Base-by-base conservation (phyloP, 768 basidiomycete genomes). In the Tulasnella sp. region DNA sequence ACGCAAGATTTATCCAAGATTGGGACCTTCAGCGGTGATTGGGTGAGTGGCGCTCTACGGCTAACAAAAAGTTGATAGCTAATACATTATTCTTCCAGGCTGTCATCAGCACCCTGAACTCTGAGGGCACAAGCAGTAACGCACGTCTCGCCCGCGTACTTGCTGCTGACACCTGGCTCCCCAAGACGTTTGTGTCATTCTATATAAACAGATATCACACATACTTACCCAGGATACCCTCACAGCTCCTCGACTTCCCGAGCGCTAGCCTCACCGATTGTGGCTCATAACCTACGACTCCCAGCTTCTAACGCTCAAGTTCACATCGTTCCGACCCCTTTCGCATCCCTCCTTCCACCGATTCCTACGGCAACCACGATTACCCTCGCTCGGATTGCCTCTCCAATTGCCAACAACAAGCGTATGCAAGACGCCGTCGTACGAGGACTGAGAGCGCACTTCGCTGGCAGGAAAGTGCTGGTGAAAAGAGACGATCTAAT, bases 351-450 rank as follows among this genome's bases (percentile, higher is more conserved):
- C 4, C 70, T 73, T 55, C 83, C 83, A 27, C 70, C 75, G 7
- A 73, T 92, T 27, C 89, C 91, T 2, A 78, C 71, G 19, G 92
- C 91, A 5, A 74, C 72, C 54, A 73, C 79, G 1, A 71, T 93
- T 21, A 87, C 85, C 0, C 73, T 96, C 53, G 85, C 89, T 1
- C 80, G 88, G n/a, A 74, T 96, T 5, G 81, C 86, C 0, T 87
- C 89, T 0, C 83, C 87, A 0, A 70, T 82, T 56, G 81, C 87
- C 1, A 80, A 76, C 11, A 79, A 81, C 67, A 80, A 81, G 44
- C 68, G 71, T 30, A 84, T 85, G 66, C 85, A 91, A 66, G 66
- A 74, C 0, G 66, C 80, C 4, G 82, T 85, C 65, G 66, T 89
- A 22, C 72, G 73, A 19, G 78, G 80, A 4, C 70, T 96, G 53